Conservation (phyloP, 1,139 yeast species). For the Yamadazyma epiphylla region DNA sequence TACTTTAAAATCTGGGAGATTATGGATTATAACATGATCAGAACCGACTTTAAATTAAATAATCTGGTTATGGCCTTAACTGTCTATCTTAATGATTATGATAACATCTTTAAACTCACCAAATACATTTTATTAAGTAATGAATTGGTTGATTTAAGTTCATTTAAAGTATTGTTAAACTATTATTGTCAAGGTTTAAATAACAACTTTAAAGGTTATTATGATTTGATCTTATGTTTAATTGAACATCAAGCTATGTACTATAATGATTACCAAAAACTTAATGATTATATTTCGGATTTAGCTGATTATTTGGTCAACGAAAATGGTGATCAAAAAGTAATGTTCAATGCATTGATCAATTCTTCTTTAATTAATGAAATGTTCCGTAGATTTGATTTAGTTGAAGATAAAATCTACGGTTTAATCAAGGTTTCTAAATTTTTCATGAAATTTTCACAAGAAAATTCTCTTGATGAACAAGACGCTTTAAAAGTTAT, state of each 20-base stretch:
- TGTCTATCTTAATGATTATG: conserved; percentile 35
- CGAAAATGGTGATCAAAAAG: conserved; percentile 2
- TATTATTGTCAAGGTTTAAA: conserved; percentile 31
- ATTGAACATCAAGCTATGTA: conserved; percentile 32
- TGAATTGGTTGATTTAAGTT: conserved; percentile 24
- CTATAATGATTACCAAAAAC: conserved; percentile 19
- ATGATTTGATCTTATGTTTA: conserved; percentile 30
- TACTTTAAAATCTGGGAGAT: conserved; percentile 28
- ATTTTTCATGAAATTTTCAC: conserved; percentile 17
- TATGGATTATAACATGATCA: conserved; percentile 32
- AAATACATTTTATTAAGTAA: conserved; percentile 35
- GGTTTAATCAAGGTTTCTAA: conserved; percentile 29
- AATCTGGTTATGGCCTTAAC: conserved; percentile 29
- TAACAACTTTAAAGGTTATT: conserved; percentile 25
- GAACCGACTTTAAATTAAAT: conserved; percentile 30
- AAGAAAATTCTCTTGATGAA: conserved; percentile 5
- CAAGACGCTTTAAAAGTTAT: conserved; percentile 18
- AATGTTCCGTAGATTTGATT: conserved; percentile 25
- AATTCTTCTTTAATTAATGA: conserved; percentile 28
- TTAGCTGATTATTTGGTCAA: conserved; percentile 11
- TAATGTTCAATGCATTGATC: conserved; percentile 11
- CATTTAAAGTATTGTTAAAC: conserved; percentile 27
- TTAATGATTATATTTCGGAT: conserved; percentile 34
- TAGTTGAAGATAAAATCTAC: conserved; percentile 31
- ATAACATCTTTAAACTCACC: conserved; percentile 32